Evolutionary conservation across 2,329 filamentous ascomycete genomes (phyloP), one percentile per base, ranked within the genome.

Genomic region (Colletotrichum filicis): DNA sequence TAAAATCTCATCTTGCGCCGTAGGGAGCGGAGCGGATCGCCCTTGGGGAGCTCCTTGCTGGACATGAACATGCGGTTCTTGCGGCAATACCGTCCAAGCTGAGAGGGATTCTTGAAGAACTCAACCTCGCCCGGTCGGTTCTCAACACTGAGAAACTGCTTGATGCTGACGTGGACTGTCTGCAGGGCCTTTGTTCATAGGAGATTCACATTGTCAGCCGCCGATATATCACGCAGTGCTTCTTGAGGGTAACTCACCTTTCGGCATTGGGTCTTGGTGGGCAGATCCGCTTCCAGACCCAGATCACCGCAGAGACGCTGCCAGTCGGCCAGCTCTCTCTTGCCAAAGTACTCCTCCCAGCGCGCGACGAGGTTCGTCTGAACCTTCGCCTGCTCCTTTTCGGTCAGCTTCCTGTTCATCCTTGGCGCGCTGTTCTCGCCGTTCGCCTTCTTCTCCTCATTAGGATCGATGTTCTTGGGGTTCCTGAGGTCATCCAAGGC

Each of bases 121-220:
- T 19, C 73, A 3, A 85, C 79, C 0, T 60, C 67, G 0, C 73
- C 58, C 1, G 78, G 79, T 14, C 70, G 74, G 6, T 76, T 67
- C 28, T 82, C 66, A 11, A 81, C 83, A 0, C 79, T 74, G 7
- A 89, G 77, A 68, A 89, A 86, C 76, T 89, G 87, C 32, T 73
- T 74, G 49, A 89, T 88, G 71, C 89, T 89, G 70, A 89, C 81
- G 77, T 84, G 83, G 5, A 88, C 78, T 0, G 60, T 74, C n/a
- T 76, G 76, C 2, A 88, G 77, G 3, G 81, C 84, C 87, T 88
- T 42, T 9, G 53, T 88, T 42, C 12, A 58, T 24, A 11, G 1
- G 19, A 26, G 5, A 11, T 32, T 57, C 24, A 24, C 3, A 1
- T 11, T 5, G 37, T 68, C n/a, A 68, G 53, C 28, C 37, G 3